Conservation (phyloP, 768 basidiomycete genomes). For the Gyrodon lividus region DNA sequence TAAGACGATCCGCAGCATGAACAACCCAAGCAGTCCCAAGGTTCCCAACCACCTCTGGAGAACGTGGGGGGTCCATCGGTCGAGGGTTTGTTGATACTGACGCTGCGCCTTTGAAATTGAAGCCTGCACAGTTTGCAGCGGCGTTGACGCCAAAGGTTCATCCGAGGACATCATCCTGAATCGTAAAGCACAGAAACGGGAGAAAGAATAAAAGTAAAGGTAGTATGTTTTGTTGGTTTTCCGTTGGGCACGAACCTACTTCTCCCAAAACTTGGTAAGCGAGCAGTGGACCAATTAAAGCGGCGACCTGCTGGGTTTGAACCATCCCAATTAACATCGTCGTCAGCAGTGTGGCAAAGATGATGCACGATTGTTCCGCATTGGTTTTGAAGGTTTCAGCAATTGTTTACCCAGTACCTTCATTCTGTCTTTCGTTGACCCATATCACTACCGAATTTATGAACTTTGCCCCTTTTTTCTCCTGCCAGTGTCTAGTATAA, state of each 20-base stretch:
- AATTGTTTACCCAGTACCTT: too few relatives aligned
- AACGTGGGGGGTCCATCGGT: conserved; percentile 88
- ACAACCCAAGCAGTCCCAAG: conserved; percentile 65
- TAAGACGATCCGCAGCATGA: conserved; percentile 82
- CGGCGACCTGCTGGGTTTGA: conserved; percentile 1
- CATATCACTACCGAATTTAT: too few relatives aligned
- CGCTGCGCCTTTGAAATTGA: conserved; percentile 51
- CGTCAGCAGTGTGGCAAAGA: too few relatives aligned
- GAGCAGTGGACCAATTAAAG: conserved; percentile 9
- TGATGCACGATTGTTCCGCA: too few relatives aligned
- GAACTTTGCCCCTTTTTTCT: too few relatives aligned
- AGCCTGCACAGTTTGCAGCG: conserved; percentile 28
- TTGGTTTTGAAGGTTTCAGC: too few relatives aligned
- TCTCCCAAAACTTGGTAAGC: neutral
- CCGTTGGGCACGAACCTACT: neutral
- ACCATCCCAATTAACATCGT: neutral
- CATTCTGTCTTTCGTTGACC: too few relatives aligned
- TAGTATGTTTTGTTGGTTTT: conserved; percentile 7
- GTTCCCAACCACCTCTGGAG: conserved; percentile 89
- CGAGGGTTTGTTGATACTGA: conserved; percentile 85
- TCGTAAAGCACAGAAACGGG: conserved; percentile 7
- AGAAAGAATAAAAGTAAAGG: neutral
- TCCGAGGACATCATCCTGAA: conserved; percentile 35
- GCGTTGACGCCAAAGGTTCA: conserved; percentile 24
- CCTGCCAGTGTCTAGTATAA: too few relatives aligned